Evolutionary conservation across 805 yeast genomes (phyloP).

Genomic region (Barnettozyma pratensis): DNA sequence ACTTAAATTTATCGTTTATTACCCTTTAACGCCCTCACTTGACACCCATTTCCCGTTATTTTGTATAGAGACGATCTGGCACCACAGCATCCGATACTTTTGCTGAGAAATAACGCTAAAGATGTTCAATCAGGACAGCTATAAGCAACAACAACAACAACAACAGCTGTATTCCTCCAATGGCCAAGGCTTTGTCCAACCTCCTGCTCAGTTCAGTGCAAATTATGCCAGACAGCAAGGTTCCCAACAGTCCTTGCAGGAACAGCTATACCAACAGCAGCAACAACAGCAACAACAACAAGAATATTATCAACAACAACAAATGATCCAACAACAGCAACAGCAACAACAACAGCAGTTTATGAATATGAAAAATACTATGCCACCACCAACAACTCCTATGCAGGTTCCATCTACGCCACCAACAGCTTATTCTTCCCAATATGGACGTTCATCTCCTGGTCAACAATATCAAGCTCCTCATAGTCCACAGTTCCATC

Average conservation of each 20-base stretch:
- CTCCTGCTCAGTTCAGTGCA: constrained; percentile 30
- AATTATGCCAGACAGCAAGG: constrained; percentile 34
- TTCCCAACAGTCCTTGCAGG: constrained; percentile 35
- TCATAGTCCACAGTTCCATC: constrained; percentile 24
- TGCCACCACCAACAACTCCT: constrained; percentile 25
- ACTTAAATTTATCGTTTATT: too few relatives aligned
- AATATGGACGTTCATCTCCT: constrained; percentile 18
- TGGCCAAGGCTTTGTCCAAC: constrained; percentile 27
- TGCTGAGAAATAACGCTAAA: not conserved
- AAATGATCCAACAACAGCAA: constrained; percentile 19
- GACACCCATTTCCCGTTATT: too few relatives aligned
- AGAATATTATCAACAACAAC: constrained; percentile 16
- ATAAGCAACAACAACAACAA: constrained; percentile 12
- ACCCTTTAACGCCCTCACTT: too few relatives aligned
- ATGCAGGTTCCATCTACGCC: constrained; percentile 20
- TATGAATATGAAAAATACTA: constrained; percentile 23
- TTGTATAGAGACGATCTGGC: too few relatives aligned
- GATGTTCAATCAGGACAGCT: constrained; percentile 18
- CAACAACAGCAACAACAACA: constrained; percentile 21
- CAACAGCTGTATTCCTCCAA: constrained; percentile 9
- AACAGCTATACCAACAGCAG: constrained; percentile 30
- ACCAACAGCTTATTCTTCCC: constrained; percentile 14
- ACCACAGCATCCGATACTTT: not conserved
- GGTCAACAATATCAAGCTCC: constrained; percentile 20
- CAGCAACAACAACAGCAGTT: constrained; percentile 24